phyloP scores from a whole-genome alignment of 2,329 filamentous ascomycete species.

The Cordyceps tenuipes region DNA sequence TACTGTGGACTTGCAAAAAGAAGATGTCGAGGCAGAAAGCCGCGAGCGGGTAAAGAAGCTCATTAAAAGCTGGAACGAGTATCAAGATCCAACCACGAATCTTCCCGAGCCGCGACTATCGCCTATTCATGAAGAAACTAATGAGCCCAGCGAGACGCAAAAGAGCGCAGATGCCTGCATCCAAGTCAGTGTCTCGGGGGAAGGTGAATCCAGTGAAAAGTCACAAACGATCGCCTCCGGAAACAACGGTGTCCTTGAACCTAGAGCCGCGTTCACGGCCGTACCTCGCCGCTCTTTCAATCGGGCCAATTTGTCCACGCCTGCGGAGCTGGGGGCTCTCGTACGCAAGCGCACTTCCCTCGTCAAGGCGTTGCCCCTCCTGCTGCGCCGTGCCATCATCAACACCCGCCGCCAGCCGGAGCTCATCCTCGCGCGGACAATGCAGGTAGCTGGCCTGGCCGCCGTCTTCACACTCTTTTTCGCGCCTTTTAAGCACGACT shows the following conservation, averaged over 20 bases:
- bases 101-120: constrained; percentile 17
- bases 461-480: constrained; percentile 62
- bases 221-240: background rate
- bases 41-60: constrained; percentile 53
- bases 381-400: constrained; percentile 58
- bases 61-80: constrained; percentile 47
- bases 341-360: constrained; percentile 56
- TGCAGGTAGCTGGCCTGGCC: constrained; percentile 57
- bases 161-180: constrained; percentile 5
- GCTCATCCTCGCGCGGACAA: constrained; percentile 54
- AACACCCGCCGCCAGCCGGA: constrained; percentile 61
- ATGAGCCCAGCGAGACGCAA: constrained; percentile 20
- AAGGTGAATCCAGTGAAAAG: constrained; percentile 3
- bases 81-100: constrained; percentile 9
- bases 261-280: constrained; percentile 7
- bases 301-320: constrained; percentile 47
- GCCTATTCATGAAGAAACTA: constrained; percentile 20
- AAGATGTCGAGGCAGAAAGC: constrained; percentile 51
- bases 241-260: constrained; percentile 6
- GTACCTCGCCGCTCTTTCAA: constrained; percentile 33
- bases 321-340: constrained; percentile 63
- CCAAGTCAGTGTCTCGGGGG: background rate
- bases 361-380: constrained; percentile 53
- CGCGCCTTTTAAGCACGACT: constrained; percentile 60
- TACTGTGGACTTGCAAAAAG: constrained; percentile 64